Base-by-base conservation (phyloP, 192 early-diverging fungal genomes). In the Coemansia umbellata region DNA sequence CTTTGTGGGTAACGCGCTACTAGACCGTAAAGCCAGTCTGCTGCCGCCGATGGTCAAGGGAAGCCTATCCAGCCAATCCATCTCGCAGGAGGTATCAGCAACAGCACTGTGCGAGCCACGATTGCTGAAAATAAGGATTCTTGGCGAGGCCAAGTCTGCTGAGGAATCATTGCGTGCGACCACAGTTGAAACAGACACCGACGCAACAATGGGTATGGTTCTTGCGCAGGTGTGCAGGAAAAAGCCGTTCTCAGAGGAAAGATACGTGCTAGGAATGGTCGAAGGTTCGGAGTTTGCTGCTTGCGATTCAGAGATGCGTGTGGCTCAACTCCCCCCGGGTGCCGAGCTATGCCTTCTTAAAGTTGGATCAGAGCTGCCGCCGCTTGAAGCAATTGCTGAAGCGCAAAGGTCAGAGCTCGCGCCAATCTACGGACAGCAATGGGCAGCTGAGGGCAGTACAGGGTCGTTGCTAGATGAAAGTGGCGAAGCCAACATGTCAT, bases 221-320 rank as follows among this genome's bases (percentile, higher is more conserved):
- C 84, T 97, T 41, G 83, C 91, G 5, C 66, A 80, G 6, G 90
- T 99, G 31, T 97, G 94, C 55, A 68, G 75, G 23, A 95, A 95
- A 60, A 82, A 92, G 39, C 91, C 90, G 66, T 84, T 96, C 53
- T 82, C 93, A 33, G 78, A 85, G 9, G 84, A 85, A 27, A 82
- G 93, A 30, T 97, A 94, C 60, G 86, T 91, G 8, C 78, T 99
- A 53, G 73, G 73, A 15, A 88, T 88, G 37, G 83, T 95, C 66
- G 86, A 88, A 8, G 88, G 87, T 44, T 75, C 82, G 5, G 79
- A 84, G 3, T 66, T 69, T 53, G 79, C 84, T 4, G 86, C 89
- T 11, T 80, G 91, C 37, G 80, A 85, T n/a, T 60, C 90, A 37
- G 87, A 96, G 49, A 85, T 89, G 48, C 84, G 84, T 0, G 80